Evolutionary conservation across 2,329 filamentous ascomycete genomes (phyloP).

Genomic region (Colletotrichum cereale): DNA sequence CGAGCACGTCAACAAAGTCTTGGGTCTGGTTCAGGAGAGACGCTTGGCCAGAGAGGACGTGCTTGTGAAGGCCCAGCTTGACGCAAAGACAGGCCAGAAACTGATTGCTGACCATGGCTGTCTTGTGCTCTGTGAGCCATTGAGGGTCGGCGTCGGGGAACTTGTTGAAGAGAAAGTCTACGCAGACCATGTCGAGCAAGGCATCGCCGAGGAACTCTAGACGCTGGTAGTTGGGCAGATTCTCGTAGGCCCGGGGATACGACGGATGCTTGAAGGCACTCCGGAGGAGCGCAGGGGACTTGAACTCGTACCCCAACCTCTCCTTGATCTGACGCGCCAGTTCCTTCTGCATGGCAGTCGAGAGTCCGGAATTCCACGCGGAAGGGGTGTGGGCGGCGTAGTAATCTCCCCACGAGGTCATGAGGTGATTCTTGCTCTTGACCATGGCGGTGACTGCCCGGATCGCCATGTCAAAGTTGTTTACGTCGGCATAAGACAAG

Average conservation of each 20-base stretch:
- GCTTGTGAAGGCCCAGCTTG: constrained; percentile 80
- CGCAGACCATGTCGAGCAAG: constrained; percentile 85
- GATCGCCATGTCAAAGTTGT: constrained; percentile 69
- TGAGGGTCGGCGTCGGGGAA: constrained; percentile 88
- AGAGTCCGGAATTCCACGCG: constrained; percentile 72
- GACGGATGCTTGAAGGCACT: constrained; percentile 93
- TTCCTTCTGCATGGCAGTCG: constrained; percentile 76
- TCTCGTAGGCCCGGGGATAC: constrained; percentile 78
- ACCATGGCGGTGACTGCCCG: constrained; percentile 78
- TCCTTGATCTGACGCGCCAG: constrained; percentile 74
- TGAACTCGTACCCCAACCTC: constrained; percentile 74
- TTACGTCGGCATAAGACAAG: constrained; percentile 58
- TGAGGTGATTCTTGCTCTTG: constrained; percentile 75
- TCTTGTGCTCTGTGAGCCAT: constrained; percentile 98
- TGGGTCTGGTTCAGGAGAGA: constrained; percentile 59
- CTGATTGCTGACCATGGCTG: constrained; percentile 98
- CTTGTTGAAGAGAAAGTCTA: constrained; percentile 83
- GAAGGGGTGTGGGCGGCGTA: constrained; percentile 76
- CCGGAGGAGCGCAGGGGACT: constrained; percentile 79
- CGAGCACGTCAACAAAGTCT: constrained; percentile 70
- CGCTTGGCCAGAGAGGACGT: constrained; percentile 71
- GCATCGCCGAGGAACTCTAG: constrained; percentile 94
- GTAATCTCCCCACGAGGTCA: constrained; percentile 80
- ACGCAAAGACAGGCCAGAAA: constrained; percentile 89
- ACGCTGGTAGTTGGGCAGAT: constrained; percentile 89